Evolutionary conservation across 2,329 filamentous ascomycete species (phyloP).

Genomic region (Colletotrichum limetticola): DNA sequence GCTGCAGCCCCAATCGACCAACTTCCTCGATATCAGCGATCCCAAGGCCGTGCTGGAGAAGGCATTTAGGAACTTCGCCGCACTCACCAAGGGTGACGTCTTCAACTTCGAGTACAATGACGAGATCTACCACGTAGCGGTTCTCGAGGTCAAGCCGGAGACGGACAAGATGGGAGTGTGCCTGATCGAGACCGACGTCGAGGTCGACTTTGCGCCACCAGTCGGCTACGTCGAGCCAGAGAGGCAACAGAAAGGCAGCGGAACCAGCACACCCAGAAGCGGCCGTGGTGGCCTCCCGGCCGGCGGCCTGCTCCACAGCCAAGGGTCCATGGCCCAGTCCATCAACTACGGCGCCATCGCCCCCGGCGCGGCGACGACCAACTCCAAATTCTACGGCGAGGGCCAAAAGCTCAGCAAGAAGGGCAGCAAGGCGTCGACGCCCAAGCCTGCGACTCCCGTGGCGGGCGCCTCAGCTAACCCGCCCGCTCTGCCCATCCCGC

Average conservation of each 20-base stretch:
- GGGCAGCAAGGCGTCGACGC: constrained; percentile 77
- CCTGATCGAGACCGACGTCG: constrained; percentile 95
- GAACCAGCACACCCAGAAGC: constrained; percentile 88
- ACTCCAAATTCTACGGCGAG: constrained; percentile 81
- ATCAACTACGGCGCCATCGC: constrained; percentile 96
- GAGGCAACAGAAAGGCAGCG: constrained; percentile 67
- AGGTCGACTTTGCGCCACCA: constrained; percentile 94
- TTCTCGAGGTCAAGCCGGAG: constrained; percentile 91
- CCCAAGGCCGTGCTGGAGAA: constrained; percentile 97
- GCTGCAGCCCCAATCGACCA: constrained; percentile 91
- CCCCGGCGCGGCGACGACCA: constrained; percentile 75
- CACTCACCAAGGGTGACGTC: constrained; percentile 90
- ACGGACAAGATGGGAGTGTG: constrained; percentile 86
- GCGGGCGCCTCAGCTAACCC: constrained; percentile 63
- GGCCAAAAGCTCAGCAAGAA: constrained; percentile 92
- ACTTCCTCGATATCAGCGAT: constrained; percentile 96
- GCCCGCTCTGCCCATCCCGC: constrained; percentile 44
- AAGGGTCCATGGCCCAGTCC: constrained; percentile 96
- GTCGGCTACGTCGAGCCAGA: constrained; percentile 94
- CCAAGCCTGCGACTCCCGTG: constrained; percentile 79
- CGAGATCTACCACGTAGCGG: constrained; percentile 90
- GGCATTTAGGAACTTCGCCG: constrained; percentile 95
- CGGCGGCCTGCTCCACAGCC: constrained; percentile 81
- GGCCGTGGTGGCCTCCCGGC: constrained; percentile 67
- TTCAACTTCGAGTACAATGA: constrained; percentile 99